Evolutionary conservation across 441 rosid species (phyloP).

Genomic region (Manihot esculenta): DNA sequence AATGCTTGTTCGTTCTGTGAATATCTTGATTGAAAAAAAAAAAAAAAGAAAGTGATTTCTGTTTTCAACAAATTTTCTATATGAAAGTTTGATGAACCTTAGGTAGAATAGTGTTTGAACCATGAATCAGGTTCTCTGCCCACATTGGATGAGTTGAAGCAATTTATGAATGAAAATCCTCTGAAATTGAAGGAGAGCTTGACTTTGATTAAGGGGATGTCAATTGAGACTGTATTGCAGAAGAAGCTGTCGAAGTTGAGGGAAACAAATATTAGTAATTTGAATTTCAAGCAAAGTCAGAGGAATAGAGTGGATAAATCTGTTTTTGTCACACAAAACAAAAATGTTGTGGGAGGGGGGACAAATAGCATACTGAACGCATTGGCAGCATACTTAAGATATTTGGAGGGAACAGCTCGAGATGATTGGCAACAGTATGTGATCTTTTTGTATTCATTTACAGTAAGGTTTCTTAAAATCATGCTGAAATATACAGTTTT

Average conservation of each 20-base stretch:
- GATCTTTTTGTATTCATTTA: slow-evolving; percentile 20
- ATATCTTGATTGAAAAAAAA: neutral
- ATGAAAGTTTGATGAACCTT: slow-evolving; percentile 26
- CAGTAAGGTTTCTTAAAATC: neutral
- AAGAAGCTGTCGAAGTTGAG: slow-evolving; percentile 33
- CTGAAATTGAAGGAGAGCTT: slow-evolving; percentile 43
- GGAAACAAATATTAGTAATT: slow-evolving; percentile 22
- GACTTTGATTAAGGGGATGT: slow-evolving; percentile 45
- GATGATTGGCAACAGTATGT: slow-evolving; percentile 93
- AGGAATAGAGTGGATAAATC: slow-evolving; percentile 49
- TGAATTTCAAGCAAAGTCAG: slow-evolving; percentile 24
- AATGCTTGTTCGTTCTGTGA: neutral
- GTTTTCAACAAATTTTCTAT: slow-evolving; percentile 19
- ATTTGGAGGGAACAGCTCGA: slow-evolving; percentile 78
- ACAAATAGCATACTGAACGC: slow-evolving; percentile 57
- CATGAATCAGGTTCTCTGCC: slow-evolving; percentile 68
- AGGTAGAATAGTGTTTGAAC: slow-evolving; percentile 35
- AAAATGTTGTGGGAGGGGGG: slow-evolving; percentile 73
- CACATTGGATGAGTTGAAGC: slow-evolving; percentile 58
- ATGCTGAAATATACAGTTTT: neutral
- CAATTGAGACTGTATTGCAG: slow-evolving; percentile 53
- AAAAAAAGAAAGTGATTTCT: neutral
- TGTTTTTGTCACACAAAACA: slow-evolving; percentile 55
- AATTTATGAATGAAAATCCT: slow-evolving; percentile 43
- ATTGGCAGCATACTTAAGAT: slow-evolving; percentile 79